Conservation (phyloP, 164 flowering plant species). For the Stephania yunnanensis region DNA sequence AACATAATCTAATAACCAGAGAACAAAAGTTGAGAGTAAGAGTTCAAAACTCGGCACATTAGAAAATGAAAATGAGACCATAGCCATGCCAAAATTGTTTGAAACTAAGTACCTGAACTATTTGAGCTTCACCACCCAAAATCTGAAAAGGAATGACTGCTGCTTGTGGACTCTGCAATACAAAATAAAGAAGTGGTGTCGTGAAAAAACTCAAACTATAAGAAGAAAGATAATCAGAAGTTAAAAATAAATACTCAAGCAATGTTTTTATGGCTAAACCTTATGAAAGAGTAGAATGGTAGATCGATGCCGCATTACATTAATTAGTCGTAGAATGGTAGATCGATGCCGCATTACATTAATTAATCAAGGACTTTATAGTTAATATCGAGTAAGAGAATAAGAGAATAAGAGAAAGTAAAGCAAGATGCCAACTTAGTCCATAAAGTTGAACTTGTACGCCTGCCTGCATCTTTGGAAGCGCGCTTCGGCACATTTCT, state of each 20-base stretch:
- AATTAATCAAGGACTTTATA: background rate
- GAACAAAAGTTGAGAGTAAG: background rate
- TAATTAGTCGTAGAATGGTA: background rate
- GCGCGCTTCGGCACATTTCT: background rate
- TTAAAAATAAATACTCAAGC: background rate
- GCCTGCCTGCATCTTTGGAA: background rate
- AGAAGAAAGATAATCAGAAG: background rate
- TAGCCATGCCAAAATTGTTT: background rate
- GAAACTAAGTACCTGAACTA: conserved; percentile 60
- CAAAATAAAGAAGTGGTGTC: conserved; percentile 2
- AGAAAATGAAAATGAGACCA: background rate
- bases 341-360: background rate
- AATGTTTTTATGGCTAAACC: background rate
- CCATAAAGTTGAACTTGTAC: background rate
- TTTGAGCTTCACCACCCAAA: conserved; percentile 86
- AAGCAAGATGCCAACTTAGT: background rate
- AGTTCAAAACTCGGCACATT: background rate
- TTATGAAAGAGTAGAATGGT: background rate
- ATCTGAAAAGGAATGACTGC: conserved; percentile 74
- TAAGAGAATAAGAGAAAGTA: background rate
- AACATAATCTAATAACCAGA: conserved; percentile 70
- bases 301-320: background rate
- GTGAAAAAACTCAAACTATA: background rate
- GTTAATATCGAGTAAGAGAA: background rate
- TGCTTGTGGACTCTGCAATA: conserved; percentile 73